Conservation (phyloP, 192 early-diverging fungal species). For the Anaeromyces robustus region DNA sequence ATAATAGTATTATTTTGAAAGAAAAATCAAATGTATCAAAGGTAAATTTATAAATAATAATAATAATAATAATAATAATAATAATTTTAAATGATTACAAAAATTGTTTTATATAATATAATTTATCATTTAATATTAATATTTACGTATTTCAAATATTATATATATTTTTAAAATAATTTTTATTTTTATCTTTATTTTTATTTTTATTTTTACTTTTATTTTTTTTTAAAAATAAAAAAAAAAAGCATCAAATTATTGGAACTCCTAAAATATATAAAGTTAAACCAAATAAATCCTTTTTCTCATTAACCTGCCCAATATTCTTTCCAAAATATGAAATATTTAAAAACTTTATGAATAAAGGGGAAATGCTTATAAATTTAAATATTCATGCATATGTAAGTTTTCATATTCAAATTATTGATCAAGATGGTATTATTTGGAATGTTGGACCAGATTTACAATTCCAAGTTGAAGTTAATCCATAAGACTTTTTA, state of each 20-base stretch:
- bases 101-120: too few species aligned
- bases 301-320: background rate
- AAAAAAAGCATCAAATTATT: background rate
- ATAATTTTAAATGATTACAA: too few species aligned
- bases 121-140: too few species aligned
- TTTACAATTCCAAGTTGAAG: background rate
- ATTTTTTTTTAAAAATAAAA: background rate
- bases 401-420: background rate
- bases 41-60: background rate
- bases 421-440: background rate
- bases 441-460: background rate
- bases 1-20: background rate
- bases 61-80: too few species aligned
- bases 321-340: background rate
- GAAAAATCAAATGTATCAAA: background rate
- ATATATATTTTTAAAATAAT: too few species aligned
- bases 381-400: background rate
- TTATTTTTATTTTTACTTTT: too few species aligned
- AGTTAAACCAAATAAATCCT: background rate
- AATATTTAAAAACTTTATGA: background rate
- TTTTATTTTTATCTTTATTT: too few species aligned
- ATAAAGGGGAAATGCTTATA: background rate
- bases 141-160: too few species aligned
- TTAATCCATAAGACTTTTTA: too few species aligned
- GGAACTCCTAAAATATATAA: background rate